Evolutionary conservation across 371 early-diverging fungal species (phyloP).

Genomic region (Sporodiniella umbellata): DNA sequence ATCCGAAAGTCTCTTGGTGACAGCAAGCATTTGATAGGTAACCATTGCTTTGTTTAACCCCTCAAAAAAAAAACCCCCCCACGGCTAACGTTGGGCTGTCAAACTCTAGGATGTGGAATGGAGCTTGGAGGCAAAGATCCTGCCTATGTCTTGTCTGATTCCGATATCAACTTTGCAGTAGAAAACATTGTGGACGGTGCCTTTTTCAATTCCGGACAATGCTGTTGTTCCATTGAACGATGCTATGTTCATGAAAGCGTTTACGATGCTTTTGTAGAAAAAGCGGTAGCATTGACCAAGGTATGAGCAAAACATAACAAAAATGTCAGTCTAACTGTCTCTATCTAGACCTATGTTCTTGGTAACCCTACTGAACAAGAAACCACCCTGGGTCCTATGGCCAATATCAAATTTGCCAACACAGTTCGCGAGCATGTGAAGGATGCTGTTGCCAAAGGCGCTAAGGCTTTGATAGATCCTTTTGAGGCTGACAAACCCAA

Average conservation of each 20-base stretch:
- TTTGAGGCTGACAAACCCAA: constrained; percentile 58
- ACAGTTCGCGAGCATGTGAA: constrained; percentile 66
- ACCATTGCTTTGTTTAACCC: not conserved
- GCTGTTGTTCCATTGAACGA: constrained; percentile 82
- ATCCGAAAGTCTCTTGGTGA: constrained; percentile 61
- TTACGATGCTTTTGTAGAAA: constrained; percentile 71
- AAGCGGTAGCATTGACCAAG: constrained; percentile 63
- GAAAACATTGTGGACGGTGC: constrained; percentile 81
- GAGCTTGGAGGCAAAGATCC: constrained; percentile 90
- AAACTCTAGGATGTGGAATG: constrained; percentile 72
- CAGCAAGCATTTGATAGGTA: constrained; percentile 62
- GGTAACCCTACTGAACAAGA: constrained; percentile 68
- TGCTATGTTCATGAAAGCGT: constrained; percentile 78
- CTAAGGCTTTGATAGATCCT: constrained; percentile 60
- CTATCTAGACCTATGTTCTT: constrained; percentile 44
- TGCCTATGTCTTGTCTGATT: constrained; percentile 79
- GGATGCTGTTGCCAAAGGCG: constrained; percentile 76
- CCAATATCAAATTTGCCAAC: constrained; percentile 64
- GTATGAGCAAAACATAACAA: too few species aligned
- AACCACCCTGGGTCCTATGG: constrained; percentile 81
- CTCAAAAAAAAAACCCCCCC: too few species aligned
- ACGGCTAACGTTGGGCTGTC: too few species aligned
- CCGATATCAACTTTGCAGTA: constrained; percentile 66
- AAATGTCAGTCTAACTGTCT: too few species aligned
- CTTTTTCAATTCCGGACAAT: constrained; percentile 84